Evolutionary conservation across 805 yeast species (phyloP), one percentile per base, ranked within the genome.

Genomic region (Pichia eremophila): DNA sequence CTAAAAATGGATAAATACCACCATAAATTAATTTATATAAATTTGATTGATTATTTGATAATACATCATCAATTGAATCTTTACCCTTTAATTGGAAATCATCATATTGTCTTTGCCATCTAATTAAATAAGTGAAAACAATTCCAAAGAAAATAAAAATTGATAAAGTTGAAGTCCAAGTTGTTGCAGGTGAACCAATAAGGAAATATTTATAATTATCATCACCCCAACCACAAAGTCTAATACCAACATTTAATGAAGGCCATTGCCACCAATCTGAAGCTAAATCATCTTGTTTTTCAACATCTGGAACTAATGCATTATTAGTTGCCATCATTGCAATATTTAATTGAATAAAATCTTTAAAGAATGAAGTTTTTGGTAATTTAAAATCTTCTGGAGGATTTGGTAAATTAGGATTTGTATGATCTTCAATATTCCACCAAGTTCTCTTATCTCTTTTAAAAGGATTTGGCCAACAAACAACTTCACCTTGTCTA

Each of bases 181-280:
- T 84, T 36, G 85, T 79, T 39, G 84, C 81, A 11, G 91, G 91
- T 29, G 88, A 80, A 2, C 93, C 91, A 49, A 85, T 70, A 54
- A 85, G 63, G 64, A 77, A 84, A 62, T 81, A 85, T 58, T 80
- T 80, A 54, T 74, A 70, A 49, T 67, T 71, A 9, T 73, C 75
- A 40, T 74, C 74, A 41, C 73, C 70, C 93, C 93, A 85, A 14
- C 78, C 74, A 65, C 87, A 81, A 73, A 85, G 71, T 65, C 95
- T 75, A 54, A 85, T 75, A 50, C 95, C 95, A 42, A 72, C 75
- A 50, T 79, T 73, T 59, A 85, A 70, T n/a, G 82, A 76, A 44
- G 95, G 95, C 95, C 95, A 85, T 70, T 85, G 85, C 91, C 93
- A 85, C 63, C 86, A 85, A 47, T 72, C 64, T 15, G 91, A 82